These are phyloP conservation scores for Yamadazyma dushanensis DNA, from an alignment of 1,139 yeast species.

Conservation along the genomic window DNA sequence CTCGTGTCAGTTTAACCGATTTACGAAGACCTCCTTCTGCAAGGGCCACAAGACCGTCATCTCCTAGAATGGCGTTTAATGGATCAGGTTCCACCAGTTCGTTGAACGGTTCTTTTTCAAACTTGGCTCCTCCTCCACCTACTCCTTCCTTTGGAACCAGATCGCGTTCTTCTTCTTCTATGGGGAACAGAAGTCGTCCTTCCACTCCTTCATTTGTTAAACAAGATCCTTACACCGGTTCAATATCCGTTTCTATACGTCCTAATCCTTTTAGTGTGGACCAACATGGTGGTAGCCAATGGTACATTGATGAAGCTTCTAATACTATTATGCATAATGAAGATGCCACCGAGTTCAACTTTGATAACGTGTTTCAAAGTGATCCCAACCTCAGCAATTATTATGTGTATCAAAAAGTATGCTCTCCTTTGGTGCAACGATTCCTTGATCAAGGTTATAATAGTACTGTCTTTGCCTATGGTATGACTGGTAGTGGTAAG, in stretches of 20 bases:
- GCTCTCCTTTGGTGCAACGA: conserved; percentile 60
- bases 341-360: conserved; percentile 57
- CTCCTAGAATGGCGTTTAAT: conserved; percentile 19
- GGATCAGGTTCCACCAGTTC: background rate
- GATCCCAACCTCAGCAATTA: conserved; percentile 45
- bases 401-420: conserved; percentile 62
- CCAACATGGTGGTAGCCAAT: conserved; percentile 26
- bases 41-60: conserved; percentile 21
- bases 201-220: conserved; percentile 34
- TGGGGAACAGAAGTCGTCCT: conserved; percentile 38
- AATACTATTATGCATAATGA: conserved; percentile 49
- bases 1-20: conserved; percentile 20
- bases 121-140: conserved; percentile 3
- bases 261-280: conserved; percentile 49
- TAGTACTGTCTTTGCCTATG: conserved; percentile 93
- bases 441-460: conserved; percentile 74
- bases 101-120: background rate
- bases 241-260: conserved; percentile 52
- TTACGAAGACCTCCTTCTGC: conserved; percentile 29
- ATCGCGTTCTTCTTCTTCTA: conserved; percentile 38
- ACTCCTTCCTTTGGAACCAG: conserved; percentile 7
- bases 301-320: conserved; percentile 43
- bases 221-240: conserved; percentile 48
- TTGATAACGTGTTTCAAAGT: conserved; percentile 75
- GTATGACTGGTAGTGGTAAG: conserved; percentile 87